phyloP scores from a whole-genome alignment of 139 green algal genomes.

The Chlamydomonas applanata region DNA sequence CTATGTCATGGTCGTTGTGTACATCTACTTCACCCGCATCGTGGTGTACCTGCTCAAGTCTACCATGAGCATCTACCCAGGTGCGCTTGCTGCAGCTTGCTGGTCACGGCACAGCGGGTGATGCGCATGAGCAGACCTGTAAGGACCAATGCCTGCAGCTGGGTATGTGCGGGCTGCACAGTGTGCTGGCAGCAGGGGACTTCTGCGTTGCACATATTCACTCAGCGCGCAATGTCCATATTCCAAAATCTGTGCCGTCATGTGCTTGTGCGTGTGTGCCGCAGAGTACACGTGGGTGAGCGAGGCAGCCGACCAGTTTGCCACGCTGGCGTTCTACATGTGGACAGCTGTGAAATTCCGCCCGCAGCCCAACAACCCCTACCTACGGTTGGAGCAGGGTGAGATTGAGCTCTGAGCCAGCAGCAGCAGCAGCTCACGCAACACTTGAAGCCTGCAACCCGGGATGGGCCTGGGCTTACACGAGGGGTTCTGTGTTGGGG shows the following conservation, averaged over 20 bases:
- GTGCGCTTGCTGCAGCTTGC: neutral
- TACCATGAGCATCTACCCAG: conserved; percentile 2
- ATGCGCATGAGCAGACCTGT: no score
- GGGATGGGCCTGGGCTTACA: no score
- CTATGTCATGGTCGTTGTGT: conserved; percentile 82
- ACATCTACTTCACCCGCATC: conserved; percentile 99
- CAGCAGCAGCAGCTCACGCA: no score
- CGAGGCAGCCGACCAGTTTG: conserved; percentile 69
- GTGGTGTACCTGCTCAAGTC: conserved; percentile 92
- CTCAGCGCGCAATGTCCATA: neutral
- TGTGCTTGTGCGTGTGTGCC: neutral
- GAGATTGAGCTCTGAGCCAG: conserved; percentile 60
- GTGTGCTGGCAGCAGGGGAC: neutral
- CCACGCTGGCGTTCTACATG: conserved; percentile 89
- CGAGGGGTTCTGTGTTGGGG: no score
- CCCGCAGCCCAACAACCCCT: conserved; percentile 61
- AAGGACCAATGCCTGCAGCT: neutral
- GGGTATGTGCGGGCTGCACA: neutral
- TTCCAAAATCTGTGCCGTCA: neutral
- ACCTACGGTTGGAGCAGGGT: conserved; percentile 67
- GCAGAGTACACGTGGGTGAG: conserved; percentile 73
- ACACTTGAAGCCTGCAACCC: no score
- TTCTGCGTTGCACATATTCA: neutral
- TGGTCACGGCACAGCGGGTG: no score
- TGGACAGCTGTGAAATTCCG: conserved; percentile 80